Percentiles rank a stretch among this genome's conserved stretches.
These are phyloP conservation scores for Podochytrium sp. DNA, from an alignment of 192 early-diverging fungal genomes.

Conservation along the genomic window DNA sequence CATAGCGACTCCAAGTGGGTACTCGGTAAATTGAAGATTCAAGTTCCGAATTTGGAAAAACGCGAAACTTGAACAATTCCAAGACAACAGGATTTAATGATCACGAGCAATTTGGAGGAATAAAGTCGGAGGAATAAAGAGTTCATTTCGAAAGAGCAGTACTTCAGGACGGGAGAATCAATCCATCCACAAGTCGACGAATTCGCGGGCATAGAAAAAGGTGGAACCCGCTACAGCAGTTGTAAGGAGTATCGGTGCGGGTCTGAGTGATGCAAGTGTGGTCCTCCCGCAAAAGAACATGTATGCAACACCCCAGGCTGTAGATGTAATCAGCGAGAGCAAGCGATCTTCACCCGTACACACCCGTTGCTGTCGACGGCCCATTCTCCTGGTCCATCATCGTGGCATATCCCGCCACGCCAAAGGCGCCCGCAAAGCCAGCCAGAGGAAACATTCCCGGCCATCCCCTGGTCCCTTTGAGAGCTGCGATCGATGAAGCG, in stretches of 20 bases:
- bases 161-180: too few relatives aligned
- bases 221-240: conserved; percentile 3
- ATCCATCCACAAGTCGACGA: conserved; percentile 17
- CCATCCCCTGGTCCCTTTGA: conserved; percentile 12
- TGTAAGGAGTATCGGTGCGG: conserved; percentile 20
- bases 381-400: conserved; percentile 22
- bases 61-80: too few relatives aligned
- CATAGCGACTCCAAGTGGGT: too few relatives aligned
- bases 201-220: conserved; percentile 23
- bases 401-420: conserved; percentile 10
- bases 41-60: too few relatives aligned
- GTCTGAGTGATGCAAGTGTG: background rate
- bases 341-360: background rate
- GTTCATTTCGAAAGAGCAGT: too few relatives aligned
- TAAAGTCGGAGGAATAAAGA: too few relatives aligned
- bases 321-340: background rate
- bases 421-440: conserved; percentile 28
- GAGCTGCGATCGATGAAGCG: conserved; percentile 4
- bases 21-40: too few relatives aligned
- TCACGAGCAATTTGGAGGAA: too few relatives aligned
- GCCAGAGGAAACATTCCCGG: conserved; percentile 22
- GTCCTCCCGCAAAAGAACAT: conserved; percentile 18
- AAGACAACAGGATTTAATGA: too few relatives aligned
- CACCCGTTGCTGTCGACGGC: conserved; percentile 27
- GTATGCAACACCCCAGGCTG: conserved; percentile 30